These are phyloP conservation scores for Lentithecium fluviatile DNA, from an alignment of 495 filamentous ascomycete genomes.

Conservation along the genomic window DNA sequence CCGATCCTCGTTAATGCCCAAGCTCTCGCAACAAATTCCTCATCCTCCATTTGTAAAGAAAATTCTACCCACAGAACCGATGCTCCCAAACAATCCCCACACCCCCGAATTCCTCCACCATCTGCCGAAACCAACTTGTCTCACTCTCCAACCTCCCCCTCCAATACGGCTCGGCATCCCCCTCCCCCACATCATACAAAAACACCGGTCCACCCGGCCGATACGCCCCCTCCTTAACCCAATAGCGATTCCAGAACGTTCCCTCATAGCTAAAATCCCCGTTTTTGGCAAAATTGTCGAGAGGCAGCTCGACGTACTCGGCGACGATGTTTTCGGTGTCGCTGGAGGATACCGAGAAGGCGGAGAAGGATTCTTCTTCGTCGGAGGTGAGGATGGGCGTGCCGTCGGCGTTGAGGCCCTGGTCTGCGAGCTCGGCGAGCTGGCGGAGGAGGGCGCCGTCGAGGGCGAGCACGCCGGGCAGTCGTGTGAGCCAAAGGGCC, in stretches of 20 bases:
- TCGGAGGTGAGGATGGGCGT: conserved; percentile 21
- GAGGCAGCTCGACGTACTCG: conserved; percentile 32
- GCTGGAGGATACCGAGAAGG: too few relatives aligned
- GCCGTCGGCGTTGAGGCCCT: conserved; percentile 34
- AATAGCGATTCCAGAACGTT: conserved; percentile 56
- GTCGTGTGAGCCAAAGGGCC: conserved; percentile 11
- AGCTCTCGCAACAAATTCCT: background rate
- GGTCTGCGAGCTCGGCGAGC: conserved; percentile 22
- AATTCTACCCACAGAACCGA: conserved; percentile 42
- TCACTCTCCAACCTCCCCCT: conserved; percentile 43
- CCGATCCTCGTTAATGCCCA: background rate
- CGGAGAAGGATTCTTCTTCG: background rate
- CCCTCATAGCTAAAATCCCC: conserved; percentile 32
- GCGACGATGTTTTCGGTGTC: conserved; percentile 17
- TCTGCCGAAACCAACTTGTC: conserved; percentile 46
- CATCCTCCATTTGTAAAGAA: background rate
- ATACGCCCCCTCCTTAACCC: conserved; percentile 54
- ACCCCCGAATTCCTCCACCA: conserved; percentile 51
- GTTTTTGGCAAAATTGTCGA: conserved; percentile 31
- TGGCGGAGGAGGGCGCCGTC: background rate
- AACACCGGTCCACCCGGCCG: conserved; percentile 54
- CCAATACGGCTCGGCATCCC: conserved; percentile 38
- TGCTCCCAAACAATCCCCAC: conserved; percentile 62
- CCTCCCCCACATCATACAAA: conserved; percentile 55
- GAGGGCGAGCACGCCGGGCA: background rate